These are phyloP conservation scores for Colletotrichum shisoi DNA, from an alignment of 2,329 filamentous ascomycete genomes.

Conservation along the genomic window DNA sequence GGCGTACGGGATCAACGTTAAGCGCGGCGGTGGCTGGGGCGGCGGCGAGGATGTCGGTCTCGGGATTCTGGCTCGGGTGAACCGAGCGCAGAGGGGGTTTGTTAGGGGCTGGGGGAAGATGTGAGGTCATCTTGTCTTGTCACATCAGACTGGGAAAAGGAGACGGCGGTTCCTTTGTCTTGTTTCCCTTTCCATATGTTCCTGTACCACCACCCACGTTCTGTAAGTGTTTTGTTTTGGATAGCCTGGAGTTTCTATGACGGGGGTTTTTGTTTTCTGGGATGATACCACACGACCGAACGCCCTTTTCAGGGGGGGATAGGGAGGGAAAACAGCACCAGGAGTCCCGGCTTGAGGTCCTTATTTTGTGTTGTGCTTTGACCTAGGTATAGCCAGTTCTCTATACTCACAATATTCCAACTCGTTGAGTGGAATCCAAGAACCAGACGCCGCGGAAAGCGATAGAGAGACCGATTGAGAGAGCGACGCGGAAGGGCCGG, in stretches of 20 bases:
- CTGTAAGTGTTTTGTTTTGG: slow-evolving; percentile 5
- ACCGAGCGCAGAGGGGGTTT: slow-evolving; percentile 34
- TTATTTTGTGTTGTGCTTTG: background rate
- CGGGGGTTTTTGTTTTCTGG: background rate
- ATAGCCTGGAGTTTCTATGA: slow-evolving; percentile 22
- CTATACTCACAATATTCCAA: background rate
- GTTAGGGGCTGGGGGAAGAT: slow-evolving; percentile 28
- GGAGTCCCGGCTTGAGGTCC: background rate
- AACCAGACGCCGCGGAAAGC: background rate
- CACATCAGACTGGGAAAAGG: background rate
- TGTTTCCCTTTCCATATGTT: background rate
- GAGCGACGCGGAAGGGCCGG: background rate
- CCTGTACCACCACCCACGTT: background rate
- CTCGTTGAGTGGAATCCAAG: background rate
- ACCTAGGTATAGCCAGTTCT: too few relatives aligned
- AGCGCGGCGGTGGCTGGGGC: slow-evolving; percentile 36
- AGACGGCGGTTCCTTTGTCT: background rate
- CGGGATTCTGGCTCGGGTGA: slow-evolving; percentile 38
- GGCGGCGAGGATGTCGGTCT: slow-evolving; percentile 40
- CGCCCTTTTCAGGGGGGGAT: background rate
- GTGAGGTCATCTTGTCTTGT: background rate
- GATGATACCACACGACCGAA: slow-evolving; percentile 33
- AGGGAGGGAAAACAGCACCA: slow-evolving; percentile 6
- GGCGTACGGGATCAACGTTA: slow-evolving; percentile 38
- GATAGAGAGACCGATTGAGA: background rate